Percentiles rank a stretch among this genome's conserved stretches.
Conservation (phyloP, 2,329 filamentous ascomycete species). For the Penicillium paneum region DNA sequence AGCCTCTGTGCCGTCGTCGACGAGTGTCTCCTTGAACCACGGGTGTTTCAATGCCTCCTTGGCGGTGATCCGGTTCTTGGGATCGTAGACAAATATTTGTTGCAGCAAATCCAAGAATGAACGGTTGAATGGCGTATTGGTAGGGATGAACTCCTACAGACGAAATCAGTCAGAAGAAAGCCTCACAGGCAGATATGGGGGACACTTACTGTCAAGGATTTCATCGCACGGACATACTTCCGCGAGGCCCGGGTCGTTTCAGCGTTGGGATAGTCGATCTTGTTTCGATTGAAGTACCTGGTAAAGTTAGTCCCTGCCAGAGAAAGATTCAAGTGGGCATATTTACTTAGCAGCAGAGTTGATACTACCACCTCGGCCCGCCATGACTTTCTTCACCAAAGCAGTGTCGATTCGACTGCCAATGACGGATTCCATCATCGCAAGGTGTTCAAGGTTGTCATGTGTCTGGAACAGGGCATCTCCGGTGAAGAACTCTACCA, state of each 20-base stretch:
- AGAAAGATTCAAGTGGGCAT: conserved; percentile 9
- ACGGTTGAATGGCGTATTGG: conserved; percentile 58
- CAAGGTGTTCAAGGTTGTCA: conserved; percentile 65
- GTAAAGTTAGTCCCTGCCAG: conserved; percentile 30
- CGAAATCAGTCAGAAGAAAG: conserved; percentile 13
- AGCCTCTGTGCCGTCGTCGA: conserved; percentile 65
- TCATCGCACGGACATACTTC: conserved; percentile 69
- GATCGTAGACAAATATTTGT: conserved; percentile 65
- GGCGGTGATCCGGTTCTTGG: conserved; percentile 62
- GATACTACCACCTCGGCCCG: conserved; percentile 46
- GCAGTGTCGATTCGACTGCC: conserved; percentile 55
- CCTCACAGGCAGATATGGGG: not conserved
- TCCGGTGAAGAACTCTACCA: conserved; percentile 67
- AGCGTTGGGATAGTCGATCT: conserved; percentile 61
- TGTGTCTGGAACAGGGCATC: conserved; percentile 67
- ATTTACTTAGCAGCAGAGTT: conserved; percentile 56
- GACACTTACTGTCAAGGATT: conserved; percentile 54
- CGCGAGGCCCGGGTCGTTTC: conserved; percentile 62
- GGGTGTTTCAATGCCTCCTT: conserved; percentile 63
- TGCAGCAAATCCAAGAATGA: conserved; percentile 61
- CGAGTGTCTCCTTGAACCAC: conserved; percentile 63
- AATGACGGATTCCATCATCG: conserved; percentile 67
- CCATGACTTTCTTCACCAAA: conserved; percentile 53
- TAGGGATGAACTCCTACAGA: conserved; percentile 60
- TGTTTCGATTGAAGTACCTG: conserved; percentile 55